Evolutionary conservation across 139 green algal species (phyloP).

Genomic region (Chlamydomonas sphaeroides): DNA sequence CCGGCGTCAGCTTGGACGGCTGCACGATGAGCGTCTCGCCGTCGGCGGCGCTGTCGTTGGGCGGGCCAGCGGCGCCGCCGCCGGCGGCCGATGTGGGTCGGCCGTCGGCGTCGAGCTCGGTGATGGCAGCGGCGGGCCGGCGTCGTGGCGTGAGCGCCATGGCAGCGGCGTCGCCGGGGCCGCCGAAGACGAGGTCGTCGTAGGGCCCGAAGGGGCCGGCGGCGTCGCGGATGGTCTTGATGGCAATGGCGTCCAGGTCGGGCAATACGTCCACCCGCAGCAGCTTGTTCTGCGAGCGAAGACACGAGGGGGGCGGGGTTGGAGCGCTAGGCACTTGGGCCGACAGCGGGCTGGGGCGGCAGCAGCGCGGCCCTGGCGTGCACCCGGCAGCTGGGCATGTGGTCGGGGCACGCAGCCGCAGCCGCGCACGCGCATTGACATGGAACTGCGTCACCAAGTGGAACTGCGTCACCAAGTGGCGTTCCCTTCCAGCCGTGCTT

Average conservation of each 20-base stretch:
- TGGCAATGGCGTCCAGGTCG: slow-evolving; percentile 27
- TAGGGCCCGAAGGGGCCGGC: slow-evolving; percentile 24
- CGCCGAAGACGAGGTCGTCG: slow-evolving; percentile 16
- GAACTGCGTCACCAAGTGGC: too few relatives aligned
- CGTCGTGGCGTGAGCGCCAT: not conserved
- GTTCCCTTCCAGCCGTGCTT: too few relatives aligned
- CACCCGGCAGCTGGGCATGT: slow-evolving; percentile 22
- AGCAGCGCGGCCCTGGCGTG: too few relatives aligned
- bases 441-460: too few relatives aligned
- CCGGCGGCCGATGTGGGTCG: not conserved
- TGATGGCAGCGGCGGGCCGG: not conserved
- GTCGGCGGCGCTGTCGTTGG: not conserved
- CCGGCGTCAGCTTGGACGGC: slow-evolving; percentile 28
- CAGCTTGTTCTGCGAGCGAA: not conserved
- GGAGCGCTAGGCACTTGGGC: too few relatives aligned
- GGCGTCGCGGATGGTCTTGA: slow-evolving; percentile 5
- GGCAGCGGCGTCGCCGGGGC: not conserved
- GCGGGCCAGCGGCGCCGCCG: not conserved
- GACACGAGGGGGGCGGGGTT: too few relatives aligned
- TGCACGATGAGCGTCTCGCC: not conserved
- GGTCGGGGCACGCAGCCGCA: too few relatives aligned
- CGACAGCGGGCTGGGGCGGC: too few relatives aligned
- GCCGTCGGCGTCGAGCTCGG: not conserved
- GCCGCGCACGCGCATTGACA: too few relatives aligned
- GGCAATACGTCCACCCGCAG: slow-evolving; percentile 36